These are phyloP conservation scores for Sporopachydermia quercuum DNA, from an alignment of 805 yeast genomes.

Conservation along the genomic window DNA sequence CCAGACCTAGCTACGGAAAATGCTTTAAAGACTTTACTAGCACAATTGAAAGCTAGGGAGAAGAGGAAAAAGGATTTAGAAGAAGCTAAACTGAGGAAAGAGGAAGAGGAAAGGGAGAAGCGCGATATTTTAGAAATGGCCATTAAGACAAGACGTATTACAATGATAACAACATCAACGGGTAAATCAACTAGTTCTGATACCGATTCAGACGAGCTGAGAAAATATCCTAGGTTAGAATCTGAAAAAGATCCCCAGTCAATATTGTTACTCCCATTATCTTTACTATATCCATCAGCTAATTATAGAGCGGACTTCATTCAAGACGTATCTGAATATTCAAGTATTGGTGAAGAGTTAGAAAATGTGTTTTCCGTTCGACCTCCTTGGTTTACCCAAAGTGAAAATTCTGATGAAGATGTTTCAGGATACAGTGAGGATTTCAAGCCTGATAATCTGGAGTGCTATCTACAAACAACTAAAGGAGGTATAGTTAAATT, in stretches of 20 bases:
- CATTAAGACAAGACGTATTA: conserved; percentile 40
- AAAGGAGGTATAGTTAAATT: conserved; percentile 76
- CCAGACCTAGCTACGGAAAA: conserved; percentile 4
- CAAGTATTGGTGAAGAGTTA: conserved; percentile 49
- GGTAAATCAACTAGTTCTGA: not conserved
- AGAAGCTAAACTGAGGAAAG: conserved; percentile 17
- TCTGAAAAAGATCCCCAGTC: conserved; percentile 56
- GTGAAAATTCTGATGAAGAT: conserved; percentile 15
- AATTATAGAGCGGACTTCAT: conserved; percentile 71
- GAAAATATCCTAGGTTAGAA: conserved; percentile 33
- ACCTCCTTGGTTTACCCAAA: conserved; percentile 38
- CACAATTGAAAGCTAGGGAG: conserved; percentile 2
- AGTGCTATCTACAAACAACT: conserved; percentile 69
- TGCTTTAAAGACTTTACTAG: not conserved
- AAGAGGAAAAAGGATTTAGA: conserved; percentile 11
- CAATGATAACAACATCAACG: conserved; percentile 18
- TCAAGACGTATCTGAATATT: conserved; percentile 57
- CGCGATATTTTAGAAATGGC: conserved; percentile 39
- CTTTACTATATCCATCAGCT: conserved; percentile 67
- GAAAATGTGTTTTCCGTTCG: conserved; percentile 51
- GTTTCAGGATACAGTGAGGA: conserved; percentile 40
- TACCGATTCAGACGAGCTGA: conserved; percentile 13
- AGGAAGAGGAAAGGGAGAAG: conserved; percentile 21
- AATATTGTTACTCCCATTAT: conserved; percentile 68
- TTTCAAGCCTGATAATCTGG: conserved; percentile 43